phyloP scores from a whole-genome alignment of 306 rosid genomes.

The Spatholobus suberectus region DNA sequence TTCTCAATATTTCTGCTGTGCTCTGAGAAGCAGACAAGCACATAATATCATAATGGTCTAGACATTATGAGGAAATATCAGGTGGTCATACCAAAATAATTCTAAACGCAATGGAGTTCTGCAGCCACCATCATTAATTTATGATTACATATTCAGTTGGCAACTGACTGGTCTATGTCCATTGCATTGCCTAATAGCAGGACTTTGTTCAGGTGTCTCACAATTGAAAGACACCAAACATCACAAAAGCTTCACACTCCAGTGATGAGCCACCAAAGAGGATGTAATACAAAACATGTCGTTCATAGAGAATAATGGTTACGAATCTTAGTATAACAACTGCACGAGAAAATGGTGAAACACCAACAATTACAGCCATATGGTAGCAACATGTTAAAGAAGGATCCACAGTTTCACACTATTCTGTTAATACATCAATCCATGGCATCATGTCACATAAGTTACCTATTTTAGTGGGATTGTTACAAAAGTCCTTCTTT shows the following conservation, averaged over 20 bases:
- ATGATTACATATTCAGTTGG: background rate
- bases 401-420: background rate
- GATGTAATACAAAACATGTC: background rate
- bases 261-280: background rate
- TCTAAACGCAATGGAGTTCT: background rate
- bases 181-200: background rate
- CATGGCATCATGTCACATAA: background rate
- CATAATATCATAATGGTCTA: background rate
- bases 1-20: background rate
- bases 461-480: background rate
- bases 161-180: background rate
- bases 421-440: conserved; percentile 13
- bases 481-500: background rate
- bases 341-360: background rate
- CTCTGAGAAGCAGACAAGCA: background rate
- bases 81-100: conserved; percentile 5
- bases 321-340: background rate
- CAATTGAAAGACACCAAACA: conserved; percentile 6
- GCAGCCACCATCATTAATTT: conserved; percentile 1
- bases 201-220: background rate
- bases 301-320: background rate
- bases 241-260: background rate
- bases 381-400: background rate
- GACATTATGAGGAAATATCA: conserved; percentile 22
- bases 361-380: background rate